A percentile compares a stretch with the other conserved stretches of the same genome.
These are phyloP conservation scores for Pestalotiopsis sp. DNA, from an alignment of 2,329 filamentous ascomycete species.

Conservation along the genomic window DNA sequence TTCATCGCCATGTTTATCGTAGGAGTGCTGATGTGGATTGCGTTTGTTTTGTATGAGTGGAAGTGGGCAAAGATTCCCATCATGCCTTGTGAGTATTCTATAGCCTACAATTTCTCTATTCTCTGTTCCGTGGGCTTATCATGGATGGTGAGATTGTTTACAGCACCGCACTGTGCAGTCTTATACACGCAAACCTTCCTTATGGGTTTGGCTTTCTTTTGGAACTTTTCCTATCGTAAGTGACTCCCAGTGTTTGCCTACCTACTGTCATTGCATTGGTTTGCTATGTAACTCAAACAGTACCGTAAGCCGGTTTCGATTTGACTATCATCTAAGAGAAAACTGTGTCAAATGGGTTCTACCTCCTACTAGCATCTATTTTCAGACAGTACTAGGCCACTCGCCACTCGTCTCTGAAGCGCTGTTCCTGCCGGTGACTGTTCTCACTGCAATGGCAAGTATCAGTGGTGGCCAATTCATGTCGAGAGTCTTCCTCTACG, in stretches of 20 bases:
- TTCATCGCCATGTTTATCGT: slow-evolving; percentile 17
- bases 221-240: slow-evolving; percentile 3
- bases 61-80: slow-evolving; percentile 19
- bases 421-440: not conserved
- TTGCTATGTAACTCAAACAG: not conserved
- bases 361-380: not conserved
- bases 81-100: slow-evolving; percentile 12
- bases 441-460: not conserved
- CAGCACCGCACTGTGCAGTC: not conserved
- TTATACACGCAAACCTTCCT: not conserved
- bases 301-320: not conserved
- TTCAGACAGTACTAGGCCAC: not conserved
- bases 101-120: slow-evolving; percentile 18
- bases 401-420: not conserved
- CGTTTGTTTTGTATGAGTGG: slow-evolving; percentile 19
- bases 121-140: slow-evolving; percentile 51
- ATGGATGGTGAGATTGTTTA: slow-evolving; percentile 37
- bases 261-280: not conserved
- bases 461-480: not conserved
- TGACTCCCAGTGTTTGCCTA: too few species aligned
- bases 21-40: slow-evolving; percentile 13
- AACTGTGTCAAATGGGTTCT: too few species aligned
- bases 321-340: too few species aligned
- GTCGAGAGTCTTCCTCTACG: not conserved
- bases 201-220: not conserved